These are phyloP conservation scores for Linnemannia zychae DNA, from an alignment of 192 early-diverging fungal genomes.

Conservation along the genomic window DNA sequence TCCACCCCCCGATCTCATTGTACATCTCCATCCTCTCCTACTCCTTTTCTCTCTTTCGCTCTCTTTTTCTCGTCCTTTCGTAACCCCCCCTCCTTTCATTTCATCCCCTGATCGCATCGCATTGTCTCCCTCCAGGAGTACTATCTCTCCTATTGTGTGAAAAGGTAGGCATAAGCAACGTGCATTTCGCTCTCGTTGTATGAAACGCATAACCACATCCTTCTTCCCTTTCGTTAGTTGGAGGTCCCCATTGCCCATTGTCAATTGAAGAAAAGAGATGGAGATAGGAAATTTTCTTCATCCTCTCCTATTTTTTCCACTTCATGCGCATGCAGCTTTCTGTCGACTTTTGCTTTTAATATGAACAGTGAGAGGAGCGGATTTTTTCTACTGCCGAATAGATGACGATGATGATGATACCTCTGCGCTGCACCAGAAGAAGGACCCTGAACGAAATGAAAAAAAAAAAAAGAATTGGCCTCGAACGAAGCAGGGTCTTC, in stretches of 20 bases:
- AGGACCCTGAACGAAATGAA: background rate
- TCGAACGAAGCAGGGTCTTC: background rate
- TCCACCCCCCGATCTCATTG: no score
- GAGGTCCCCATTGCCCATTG: background rate
- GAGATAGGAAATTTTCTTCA: no score
- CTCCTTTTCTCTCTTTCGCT: no score
- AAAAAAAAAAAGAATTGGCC: background rate
- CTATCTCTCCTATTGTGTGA: background rate
- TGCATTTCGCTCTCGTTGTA: background rate
- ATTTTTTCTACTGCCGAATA: no score
- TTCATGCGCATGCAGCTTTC: no score
- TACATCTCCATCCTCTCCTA: no score
- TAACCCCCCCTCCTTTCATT: background rate
- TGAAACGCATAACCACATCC: conserved; percentile 5
- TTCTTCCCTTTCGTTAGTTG: background rate
- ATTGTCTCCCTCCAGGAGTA: background rate
- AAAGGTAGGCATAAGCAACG: background rate
- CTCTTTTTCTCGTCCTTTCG: no score
- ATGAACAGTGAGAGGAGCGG: no score
- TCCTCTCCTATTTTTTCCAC: no score
- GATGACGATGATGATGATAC: background rate
- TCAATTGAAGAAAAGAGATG: no score
- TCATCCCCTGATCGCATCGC: background rate
- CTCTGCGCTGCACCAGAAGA: background rate
- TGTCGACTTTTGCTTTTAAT: no score